phyloP scores from a whole-genome alignment of 441 rosid species.

The Omphalea diandra region DNA sequence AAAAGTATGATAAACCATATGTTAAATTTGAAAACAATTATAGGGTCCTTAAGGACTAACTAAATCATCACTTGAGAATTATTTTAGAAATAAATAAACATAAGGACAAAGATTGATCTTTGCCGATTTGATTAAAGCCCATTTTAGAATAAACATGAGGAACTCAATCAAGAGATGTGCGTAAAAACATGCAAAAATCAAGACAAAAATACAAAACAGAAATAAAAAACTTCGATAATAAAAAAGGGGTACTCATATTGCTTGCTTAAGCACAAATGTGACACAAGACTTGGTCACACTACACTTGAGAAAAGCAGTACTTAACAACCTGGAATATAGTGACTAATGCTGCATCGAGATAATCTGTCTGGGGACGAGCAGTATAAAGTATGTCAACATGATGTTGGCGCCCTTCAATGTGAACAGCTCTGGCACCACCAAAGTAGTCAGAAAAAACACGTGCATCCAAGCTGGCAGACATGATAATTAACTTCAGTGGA shows the following conservation, averaged over 20 bases:
- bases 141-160: background rate
- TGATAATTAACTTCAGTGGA: conserved; percentile 78
- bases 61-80: background rate
- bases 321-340: conserved; percentile 82
- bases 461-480: conserved; percentile 99
- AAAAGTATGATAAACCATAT: conserved; percentile 11
- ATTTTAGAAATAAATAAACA: background rate
- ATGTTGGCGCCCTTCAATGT: conserved; percentile 82
- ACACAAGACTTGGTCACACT: conserved; percentile 9
- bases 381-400: conserved; percentile 78
- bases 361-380: conserved; percentile 67
- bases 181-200: conserved; percentile 4
- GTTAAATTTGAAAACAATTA: background rate
- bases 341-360: conserved; percentile 68
- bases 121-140: background rate
- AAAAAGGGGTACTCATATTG: conserved; percentile 7
- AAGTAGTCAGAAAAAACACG: conserved; percentile 76
- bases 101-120: background rate
- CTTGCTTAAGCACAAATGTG: background rate
- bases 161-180: background rate
- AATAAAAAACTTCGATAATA: background rate
- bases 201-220: background rate
- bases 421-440: conserved; percentile 82
- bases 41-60: background rate
- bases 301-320: conserved; percentile 8